Conservation (phyloP, 805 yeast species). For the Tetrapisispora pingtungensis region DNA sequence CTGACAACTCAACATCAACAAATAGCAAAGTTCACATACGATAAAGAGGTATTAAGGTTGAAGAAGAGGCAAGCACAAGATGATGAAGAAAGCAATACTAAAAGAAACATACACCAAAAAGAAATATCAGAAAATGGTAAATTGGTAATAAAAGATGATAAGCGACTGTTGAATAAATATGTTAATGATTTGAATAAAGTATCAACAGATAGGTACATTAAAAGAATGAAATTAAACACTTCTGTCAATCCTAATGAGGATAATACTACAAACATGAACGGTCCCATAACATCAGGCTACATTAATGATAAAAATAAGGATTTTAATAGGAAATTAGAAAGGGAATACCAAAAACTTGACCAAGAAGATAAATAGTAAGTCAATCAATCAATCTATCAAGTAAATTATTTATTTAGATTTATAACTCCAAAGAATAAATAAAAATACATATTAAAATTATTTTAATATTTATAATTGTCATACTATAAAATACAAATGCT, state of each 20-base stretch:
- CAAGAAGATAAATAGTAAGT: neutral
- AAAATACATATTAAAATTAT: no score
- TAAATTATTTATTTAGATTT: no score
- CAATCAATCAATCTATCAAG: no score
- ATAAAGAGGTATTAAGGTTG: constrained; percentile 18
- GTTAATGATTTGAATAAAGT: constrained; percentile 14
- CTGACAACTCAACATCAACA: constrained; percentile 8
- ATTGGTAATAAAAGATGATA: constrained; percentile 13
- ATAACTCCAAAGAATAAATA: no score
- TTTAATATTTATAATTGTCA: neutral
- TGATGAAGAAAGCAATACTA: neutral
- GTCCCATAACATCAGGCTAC: constrained; percentile 11
- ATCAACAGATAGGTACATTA: constrained; percentile 13
- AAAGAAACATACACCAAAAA: constrained; percentile 1
- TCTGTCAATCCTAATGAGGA: neutral
- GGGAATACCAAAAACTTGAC: constrained; percentile 9
- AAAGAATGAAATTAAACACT: constrained; percentile 5
- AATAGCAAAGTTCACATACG: constrained; percentile 23
- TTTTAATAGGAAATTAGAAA: constrained; percentile 23
- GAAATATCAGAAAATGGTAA: constrained; percentile 10
- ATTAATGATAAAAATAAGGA: constrained; percentile 26
- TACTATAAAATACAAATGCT: neutral
- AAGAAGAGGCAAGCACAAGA: neutral
- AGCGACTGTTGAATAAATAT: constrained; percentile 11
- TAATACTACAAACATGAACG: neutral